Evolutionary conservation across 2,329 filamentous ascomycete species (phyloP), one percentile per base, ranked within the genome.

Genomic region (Xylaria sp.): DNA sequence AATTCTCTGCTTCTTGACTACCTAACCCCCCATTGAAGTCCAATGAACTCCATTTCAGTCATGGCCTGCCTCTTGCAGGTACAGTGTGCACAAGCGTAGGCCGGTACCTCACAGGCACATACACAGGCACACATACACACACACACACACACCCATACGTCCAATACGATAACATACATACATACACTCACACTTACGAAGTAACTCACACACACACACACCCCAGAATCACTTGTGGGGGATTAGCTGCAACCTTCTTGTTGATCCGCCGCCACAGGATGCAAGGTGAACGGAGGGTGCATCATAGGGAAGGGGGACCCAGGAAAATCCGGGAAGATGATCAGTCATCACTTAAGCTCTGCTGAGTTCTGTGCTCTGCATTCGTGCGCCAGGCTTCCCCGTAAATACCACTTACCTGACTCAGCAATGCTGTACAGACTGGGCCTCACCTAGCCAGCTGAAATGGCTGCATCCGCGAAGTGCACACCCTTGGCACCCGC

Each of bases 11-110:
- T 43, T 54, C 52, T 55, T 56, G 56, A 57, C 50, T 58, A n/a
- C n/a, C n/a, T n/a, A n/a, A n/a, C 62, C 57, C 55, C 59, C 55
- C 54, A 59, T 61, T 49, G 50, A 61, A 56, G 54, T 44, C 47
- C 17, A 43, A 44, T 20, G 43, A n/a, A 50, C 50, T 48, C 58
- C 48, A 51, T 56, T 59, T 47, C 50, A 48, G 58, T 58, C 58
- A 39, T 45, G 44, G 58, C 48, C 52, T 56, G 55, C 41, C 45
- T 56, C 59, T 61, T 53, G 50, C 50, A 48, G 50, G 29, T 38
- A 52, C 45, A 51, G 44, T 55, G 44, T 55, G 53, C 56, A 56
- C 54, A 47, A 49, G 54, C 45, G 54, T 52, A 50, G 51, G 52
- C 24, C 24, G 40, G 29, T 34, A 34, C 29, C 29, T 7, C 16